phyloP scores from a whole-genome alignment of 306 rosid species.

The Benincasa hispida region DNA sequence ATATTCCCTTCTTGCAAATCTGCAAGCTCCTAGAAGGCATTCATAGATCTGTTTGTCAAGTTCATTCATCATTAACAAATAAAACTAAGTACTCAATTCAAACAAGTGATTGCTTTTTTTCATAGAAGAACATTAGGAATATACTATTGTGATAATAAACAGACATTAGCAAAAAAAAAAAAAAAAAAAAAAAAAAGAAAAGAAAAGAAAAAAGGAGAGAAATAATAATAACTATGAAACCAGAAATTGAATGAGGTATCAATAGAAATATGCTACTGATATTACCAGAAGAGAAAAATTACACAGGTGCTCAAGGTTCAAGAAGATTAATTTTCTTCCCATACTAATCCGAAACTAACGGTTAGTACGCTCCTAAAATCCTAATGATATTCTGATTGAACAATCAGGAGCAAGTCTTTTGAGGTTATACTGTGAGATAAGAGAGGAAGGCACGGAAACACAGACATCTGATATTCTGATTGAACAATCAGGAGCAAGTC shows the following conservation, averaged over 20 bases:
- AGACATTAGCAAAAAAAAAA: not conserved
- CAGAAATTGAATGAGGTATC: not conserved
- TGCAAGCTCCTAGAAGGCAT: constrained; percentile 99
- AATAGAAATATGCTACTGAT: not conserved
- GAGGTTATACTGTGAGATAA: not conserved
- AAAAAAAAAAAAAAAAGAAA: not conserved
- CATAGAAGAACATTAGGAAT: not conserved
- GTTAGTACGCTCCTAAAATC: not conserved
- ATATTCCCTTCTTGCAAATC: constrained; percentile 48
- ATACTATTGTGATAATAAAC: not conserved
- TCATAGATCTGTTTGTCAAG: constrained; percentile 96
- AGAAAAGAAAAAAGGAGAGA: not conserved
- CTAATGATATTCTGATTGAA: not conserved
- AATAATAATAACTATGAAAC: not conserved
- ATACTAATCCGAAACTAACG: not conserved
- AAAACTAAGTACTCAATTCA: constrained; percentile 12
- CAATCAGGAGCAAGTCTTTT: not conserved
- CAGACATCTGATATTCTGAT: not conserved
- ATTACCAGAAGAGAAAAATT: not conserved
- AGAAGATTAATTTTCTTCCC: not conserved
- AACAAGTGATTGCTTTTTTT: not conserved
- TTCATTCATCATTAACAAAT: constrained; percentile 63
- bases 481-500: not conserved
- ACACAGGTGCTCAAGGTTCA: not conserved
- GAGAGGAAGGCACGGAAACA: not conserved